These are phyloP conservation scores for Phytophthora cactorum DNA, from an alignment of 352 stramenopile genomes.

Conservation along the genomic window DNA sequence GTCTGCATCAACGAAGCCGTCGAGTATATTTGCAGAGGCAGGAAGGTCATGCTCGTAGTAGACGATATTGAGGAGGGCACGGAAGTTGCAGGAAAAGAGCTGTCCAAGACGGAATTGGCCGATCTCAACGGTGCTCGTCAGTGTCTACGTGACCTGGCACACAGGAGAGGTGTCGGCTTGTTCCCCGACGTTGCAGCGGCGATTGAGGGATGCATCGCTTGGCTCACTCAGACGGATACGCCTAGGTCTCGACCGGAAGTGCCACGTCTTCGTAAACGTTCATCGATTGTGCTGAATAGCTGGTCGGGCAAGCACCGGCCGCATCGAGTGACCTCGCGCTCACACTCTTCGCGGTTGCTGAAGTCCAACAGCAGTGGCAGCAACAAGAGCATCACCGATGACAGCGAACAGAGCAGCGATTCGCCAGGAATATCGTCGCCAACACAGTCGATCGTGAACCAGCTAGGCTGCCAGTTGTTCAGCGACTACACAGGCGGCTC, in stretches of 20 bases:
- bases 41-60: conserved; percentile 82
- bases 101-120: conserved; percentile 70
- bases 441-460: conserved; percentile 46
- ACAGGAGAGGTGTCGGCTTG: conserved; percentile 52
- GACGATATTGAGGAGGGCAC: conserved; percentile 68
- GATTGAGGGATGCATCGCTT: conserved; percentile 54
- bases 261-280: conserved; percentile 72
- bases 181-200: conserved; percentile 57
- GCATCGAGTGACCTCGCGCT: conserved; percentile 61
- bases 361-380: conserved; percentile 45
- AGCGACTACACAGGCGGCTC: conserved; percentile 54
- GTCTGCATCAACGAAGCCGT: conserved; percentile 90
- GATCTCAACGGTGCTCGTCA: conserved; percentile 86
- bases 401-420: conserved; percentile 34
- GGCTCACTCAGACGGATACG: conserved; percentile 57
- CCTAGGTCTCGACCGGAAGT: conserved; percentile 48
- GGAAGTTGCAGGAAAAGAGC: conserved; percentile 50
- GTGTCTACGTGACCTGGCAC: conserved; percentile 74
- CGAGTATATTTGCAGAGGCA: conserved; percentile 84
- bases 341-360: conserved; percentile 65
- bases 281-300: conserved; percentile 77
- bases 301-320: conserved; percentile 64
- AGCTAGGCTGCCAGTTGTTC: conserved; percentile 52
- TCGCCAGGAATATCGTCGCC: conserved; percentile 14
- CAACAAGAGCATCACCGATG: conserved; percentile 36